Evolutionary conservation across 2,329 filamentous ascomycete species (phyloP), one percentile per base, ranked within the genome.

Genomic region (Penicillium sp.): DNA sequence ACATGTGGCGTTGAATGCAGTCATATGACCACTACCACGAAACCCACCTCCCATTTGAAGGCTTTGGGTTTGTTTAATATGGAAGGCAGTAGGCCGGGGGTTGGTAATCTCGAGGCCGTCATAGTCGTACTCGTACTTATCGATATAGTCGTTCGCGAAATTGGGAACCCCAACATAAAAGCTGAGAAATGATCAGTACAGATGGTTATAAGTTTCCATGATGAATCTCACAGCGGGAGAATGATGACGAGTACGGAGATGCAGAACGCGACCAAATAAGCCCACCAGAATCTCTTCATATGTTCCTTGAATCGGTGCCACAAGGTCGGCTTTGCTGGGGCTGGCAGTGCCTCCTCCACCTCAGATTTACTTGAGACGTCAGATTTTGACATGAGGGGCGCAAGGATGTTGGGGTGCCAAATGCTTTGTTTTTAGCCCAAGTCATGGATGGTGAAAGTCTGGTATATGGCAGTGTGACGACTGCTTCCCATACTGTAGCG

Each of bases 201-300:
- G 13, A 23, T 6, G 31, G 12, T 27, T 8, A 2, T 1, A 15
- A 34, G 38, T 0, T 18, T 35, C 6, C 15, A 27, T 46, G 27
- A 21, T 10, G 1, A 31, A 39, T 12, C 56, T 58, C 56, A 65
- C 63, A 68, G 46, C 2, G 65, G 65, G 6, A 68, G 57, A 16
- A 67, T 50, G 4, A 56, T 56, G 7, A 67, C 55, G 3, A 68
- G 40, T 9, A 66, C 55, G n/a, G 60, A 49, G 21, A 55, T 51
- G 39, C 58, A 56, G 6, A 66, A 44, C 15, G 46, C 57, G 29
- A 66, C 58, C 32, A 62, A 34, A 51, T 67, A 67, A 3, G 58
- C 39, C 65, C 65, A 68, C 64, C 65, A 67, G 60, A 64, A 62
- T 40, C 53, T 63, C 46, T 63, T 66, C 61, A 68, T 61, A 27